Base-by-base conservation (phyloP, 2,329 filamentous ascomycete genomes). In the Colletotrichum sidae region DNA sequence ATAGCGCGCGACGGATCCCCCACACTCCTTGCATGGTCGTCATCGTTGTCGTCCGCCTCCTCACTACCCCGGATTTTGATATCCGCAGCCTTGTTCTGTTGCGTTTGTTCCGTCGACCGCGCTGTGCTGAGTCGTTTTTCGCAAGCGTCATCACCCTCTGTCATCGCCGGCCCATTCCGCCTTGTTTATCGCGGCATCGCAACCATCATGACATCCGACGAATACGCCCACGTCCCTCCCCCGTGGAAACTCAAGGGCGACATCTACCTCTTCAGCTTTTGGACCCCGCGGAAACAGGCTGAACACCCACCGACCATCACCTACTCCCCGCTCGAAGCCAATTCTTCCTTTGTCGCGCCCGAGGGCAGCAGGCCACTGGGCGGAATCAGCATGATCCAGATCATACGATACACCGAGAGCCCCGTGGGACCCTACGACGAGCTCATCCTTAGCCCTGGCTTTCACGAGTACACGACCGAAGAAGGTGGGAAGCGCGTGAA, bases 341-440 rank as follows among this genome's bases (percentile, higher is more conserved):
- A 67, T 0, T 82, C 82, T 0, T 39, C 68, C 1, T 85, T 79
- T 61, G 77, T 80, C 41, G 68, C 71, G 4, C 63, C 72, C 2
- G 68, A 71, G 1, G 74, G 76, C 1, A 80, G 79, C n/a, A 70
- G 73, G 38, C 76, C 79, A 6, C 68, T 77, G 13, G 83, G 83
- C 13, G 83, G 84, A 0, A 66, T 85, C 7, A 76, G 79, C 67
- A 81, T 83, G 75, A 73, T 86, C 13, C 83, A 85, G 72, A 72
- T 87, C 58, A 76, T 87, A 37, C 78, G 84, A 8, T 87, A 87
- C 70, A 75, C 72, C 1, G 78, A 84, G 17, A 82, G 79, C 4
- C 84, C 84, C 0, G 83, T 84, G 3, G 85, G 85, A 0, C 78
- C 83, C 0, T 87, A 87, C 62, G 84, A 87, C 68, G 84, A 87